Evolutionary conservation across 2,329 filamentous ascomycete genomes (phyloP).

Genomic region (Sporothrix schenckii): DNA sequence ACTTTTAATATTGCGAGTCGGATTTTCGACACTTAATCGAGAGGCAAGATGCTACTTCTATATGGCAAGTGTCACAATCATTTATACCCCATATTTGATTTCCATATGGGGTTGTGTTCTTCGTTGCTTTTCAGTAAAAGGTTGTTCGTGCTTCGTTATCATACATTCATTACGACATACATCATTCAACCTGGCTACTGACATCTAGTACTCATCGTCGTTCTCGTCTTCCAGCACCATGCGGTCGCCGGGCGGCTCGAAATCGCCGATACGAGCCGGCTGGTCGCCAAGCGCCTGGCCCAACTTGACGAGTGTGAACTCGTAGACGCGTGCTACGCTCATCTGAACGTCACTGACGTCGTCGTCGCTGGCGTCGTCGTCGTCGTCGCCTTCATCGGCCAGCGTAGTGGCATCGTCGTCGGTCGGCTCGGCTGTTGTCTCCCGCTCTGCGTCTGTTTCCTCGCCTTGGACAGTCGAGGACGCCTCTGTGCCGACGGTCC

Average conservation of each 20-base stretch:
- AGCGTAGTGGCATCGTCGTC: slow-evolving; percentile 8
- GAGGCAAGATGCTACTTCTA: not conserved
- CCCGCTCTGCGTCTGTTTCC: slow-evolving; percentile 38
- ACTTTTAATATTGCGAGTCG: not conserved
- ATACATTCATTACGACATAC: slow-evolving; percentile 2
- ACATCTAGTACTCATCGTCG: slow-evolving; percentile 28
- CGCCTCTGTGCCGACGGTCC: slow-evolving; percentile 47
- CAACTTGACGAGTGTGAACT: slow-evolving; percentile 74
- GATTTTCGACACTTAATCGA: not conserved
- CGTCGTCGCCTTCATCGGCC: not conserved
- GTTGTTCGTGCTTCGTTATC: slow-evolving; percentile 6
- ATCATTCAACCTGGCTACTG: not conserved
- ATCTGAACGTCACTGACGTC: slow-evolving; percentile 55
- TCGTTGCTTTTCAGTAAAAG: not conserved
- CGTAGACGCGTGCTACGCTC: slow-evolving; percentile 76
- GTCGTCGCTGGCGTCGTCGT: slow-evolving; percentile 40
- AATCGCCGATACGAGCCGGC: slow-evolving; percentile 30
- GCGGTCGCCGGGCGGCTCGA: slow-evolving; percentile 4
- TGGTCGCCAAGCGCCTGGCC: slow-evolving; percentile 65
- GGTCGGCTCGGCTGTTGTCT: slow-evolving; percentile 43
- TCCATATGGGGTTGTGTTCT: not conserved
- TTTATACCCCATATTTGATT: not conserved
- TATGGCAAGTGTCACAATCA: not conserved
- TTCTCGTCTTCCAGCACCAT: slow-evolving; percentile 22
- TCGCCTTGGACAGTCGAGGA: slow-evolving; percentile 39